Evolutionary conservation across 139 green algal genomes (phyloP).

Genomic region (Coccomyxa sp.): DNA sequence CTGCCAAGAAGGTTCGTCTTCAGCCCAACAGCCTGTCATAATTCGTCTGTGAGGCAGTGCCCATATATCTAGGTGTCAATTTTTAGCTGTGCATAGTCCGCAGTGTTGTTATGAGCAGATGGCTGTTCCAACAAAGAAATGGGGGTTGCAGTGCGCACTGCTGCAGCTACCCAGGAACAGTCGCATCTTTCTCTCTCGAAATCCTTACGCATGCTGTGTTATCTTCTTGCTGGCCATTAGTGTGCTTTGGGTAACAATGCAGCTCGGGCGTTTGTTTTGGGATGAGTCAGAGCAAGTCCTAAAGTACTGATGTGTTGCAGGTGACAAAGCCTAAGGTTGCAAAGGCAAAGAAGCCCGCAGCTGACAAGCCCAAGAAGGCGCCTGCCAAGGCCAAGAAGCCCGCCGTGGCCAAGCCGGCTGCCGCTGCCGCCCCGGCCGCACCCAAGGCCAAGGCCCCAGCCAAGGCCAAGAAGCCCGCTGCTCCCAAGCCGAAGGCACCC

Average conservation of each 20-base stretch:
- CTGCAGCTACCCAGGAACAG: background rate
- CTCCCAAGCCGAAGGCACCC: background rate
- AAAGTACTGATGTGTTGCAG: background rate
- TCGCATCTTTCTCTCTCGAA: background rate
- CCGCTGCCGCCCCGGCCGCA: background rate
- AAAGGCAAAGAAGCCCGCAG: background rate
- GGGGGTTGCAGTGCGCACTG: background rate
- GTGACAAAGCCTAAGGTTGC: background rate
- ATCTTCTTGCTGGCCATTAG: background rate
- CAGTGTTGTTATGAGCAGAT: background rate
- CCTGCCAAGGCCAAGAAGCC: background rate
- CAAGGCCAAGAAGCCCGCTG: background rate
- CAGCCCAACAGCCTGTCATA: background rate
- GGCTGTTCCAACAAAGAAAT: background rate
- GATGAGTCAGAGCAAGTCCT: background rate
- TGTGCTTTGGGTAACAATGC: background rate
- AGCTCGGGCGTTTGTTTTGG: background rate
- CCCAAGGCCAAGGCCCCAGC: slow-evolving; percentile 12
- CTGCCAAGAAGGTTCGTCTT: background rate
- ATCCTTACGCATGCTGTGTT: background rate
- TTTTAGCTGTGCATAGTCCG: background rate
- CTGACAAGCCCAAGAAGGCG: background rate
- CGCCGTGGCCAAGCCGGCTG: background rate
- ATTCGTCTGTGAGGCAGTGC: background rate
- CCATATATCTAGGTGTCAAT: background rate